Evolutionary conservation across 1,139 yeast genomes (phyloP).

Genomic region (Yamadazyma atlantica): DNA sequence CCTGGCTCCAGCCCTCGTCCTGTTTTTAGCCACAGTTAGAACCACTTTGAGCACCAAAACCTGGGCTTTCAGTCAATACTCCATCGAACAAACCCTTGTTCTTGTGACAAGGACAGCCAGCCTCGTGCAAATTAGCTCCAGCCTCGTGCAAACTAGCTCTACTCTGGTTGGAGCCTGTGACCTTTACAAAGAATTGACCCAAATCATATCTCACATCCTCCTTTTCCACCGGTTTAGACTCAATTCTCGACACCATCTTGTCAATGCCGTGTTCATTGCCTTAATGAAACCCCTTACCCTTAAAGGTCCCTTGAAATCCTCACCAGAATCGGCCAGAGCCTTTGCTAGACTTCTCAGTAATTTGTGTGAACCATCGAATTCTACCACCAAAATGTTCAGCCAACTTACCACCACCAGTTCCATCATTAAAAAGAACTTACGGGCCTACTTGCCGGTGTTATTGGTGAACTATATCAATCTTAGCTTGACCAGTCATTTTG

Average conservation of each 20-base stretch:
- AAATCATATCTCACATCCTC: slow-evolving; percentile 53
- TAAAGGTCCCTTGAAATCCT: slow-evolving; percentile 10
- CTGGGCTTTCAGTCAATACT: slow-evolving; percentile 69
- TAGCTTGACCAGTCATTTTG: slow-evolving; percentile 52
- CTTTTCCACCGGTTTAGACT: slow-evolving; percentile 70
- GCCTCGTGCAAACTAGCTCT: no score
- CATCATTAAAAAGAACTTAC: slow-evolving; percentile 55
- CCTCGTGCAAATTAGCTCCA: no score
- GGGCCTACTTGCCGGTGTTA: slow-evolving; percentile 65
- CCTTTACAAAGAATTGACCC: slow-evolving; percentile 36
- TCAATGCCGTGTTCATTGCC: slow-evolving; percentile 48
- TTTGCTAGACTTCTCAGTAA: slow-evolving; percentile 62
- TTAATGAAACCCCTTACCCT: slow-evolving; percentile 48
- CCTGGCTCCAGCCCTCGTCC: not conserved
- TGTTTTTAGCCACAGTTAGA: slow-evolving; percentile 17
- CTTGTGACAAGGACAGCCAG: slow-evolving; percentile 22
- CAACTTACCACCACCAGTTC: slow-evolving; percentile 57
- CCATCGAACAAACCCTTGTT: slow-evolving; percentile 53
- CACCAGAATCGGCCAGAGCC: slow-evolving; percentile 17
- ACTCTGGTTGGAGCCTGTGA: no score
- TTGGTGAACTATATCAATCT: slow-evolving; percentile 54
- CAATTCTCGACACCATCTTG: slow-evolving; percentile 69
- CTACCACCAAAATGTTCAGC: slow-evolving; percentile 11
- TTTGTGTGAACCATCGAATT: slow-evolving; percentile 65
- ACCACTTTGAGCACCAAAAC: slow-evolving; percentile 45